A percentile compares a stretch with the other conserved stretches of the same genome.
phyloP scores from a whole-genome alignment of 768 basidiomycete genomes.

The Amanita exitialis region DNA sequence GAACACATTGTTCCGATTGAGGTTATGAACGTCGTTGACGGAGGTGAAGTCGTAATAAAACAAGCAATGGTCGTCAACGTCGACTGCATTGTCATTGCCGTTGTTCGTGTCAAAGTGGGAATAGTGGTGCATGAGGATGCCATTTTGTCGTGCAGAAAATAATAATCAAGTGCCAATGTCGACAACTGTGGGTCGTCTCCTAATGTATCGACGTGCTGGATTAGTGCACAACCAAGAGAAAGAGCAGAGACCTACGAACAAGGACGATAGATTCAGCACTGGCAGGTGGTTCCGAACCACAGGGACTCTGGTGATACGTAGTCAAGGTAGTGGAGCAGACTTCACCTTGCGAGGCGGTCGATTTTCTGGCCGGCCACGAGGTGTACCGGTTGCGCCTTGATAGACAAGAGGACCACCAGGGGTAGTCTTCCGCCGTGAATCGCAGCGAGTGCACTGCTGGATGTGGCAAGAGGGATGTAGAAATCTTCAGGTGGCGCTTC shows the following conservation, averaged over 20 bases:
- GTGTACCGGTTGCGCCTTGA: not conserved
- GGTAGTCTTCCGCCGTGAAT: not conserved
- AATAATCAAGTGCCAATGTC: not conserved
- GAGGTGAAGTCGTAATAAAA: slow-evolving; percentile 13
- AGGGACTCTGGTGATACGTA: not conserved
- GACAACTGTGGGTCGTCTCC: not conserved
- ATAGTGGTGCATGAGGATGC: slow-evolving; percentile 11
- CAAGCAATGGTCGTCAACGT: slow-evolving; percentile 10
- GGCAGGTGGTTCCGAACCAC: not conserved
- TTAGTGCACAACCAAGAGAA: not conserved
- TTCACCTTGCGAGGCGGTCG: not conserved
- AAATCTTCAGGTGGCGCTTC: not conserved
- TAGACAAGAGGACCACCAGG: not conserved
- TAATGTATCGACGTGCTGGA: not conserved
- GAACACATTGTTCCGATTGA: slow-evolving; percentile 10
- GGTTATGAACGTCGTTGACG: slow-evolving; percentile 9
- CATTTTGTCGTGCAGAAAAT: not conserved
- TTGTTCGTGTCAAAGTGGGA: slow-evolving; percentile 14
- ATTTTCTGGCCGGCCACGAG: not conserved
- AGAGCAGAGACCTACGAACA: not conserved
- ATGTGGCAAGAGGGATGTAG: too few relatives aligned
- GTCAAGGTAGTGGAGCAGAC: not conserved
- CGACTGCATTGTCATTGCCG: slow-evolving; percentile 12
- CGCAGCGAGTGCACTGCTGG: not conserved
- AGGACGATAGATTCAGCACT: not conserved